These are phyloP conservation scores for Suillus subluteus DNA, from an alignment of 768 basidiomycete genomes.

Conservation along the genomic window DNA sequence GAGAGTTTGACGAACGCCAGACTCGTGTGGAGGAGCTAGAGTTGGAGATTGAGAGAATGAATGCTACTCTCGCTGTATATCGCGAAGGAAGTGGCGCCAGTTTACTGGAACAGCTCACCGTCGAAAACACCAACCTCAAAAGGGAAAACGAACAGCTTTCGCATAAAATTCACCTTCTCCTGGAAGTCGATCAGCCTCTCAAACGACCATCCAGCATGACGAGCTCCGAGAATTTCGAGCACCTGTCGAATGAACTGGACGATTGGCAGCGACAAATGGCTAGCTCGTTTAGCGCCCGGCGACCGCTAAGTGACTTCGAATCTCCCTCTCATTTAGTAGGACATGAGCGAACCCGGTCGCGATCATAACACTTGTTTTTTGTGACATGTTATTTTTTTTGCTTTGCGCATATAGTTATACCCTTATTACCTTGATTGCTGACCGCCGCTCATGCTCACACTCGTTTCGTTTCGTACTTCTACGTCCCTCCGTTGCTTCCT, in stretches of 20 bases:
- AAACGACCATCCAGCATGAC: slow-evolving; percentile 73
- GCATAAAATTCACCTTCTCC: slow-evolving; percentile 88
- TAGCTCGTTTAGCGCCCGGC: slow-evolving; percentile 74
- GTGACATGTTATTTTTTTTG: slow-evolving; percentile 18
- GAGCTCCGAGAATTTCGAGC: slow-evolving; percentile 84
- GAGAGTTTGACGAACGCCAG: slow-evolving; percentile 78
- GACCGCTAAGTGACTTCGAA: slow-evolving; percentile 75
- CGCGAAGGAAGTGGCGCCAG: slow-evolving; percentile 80
- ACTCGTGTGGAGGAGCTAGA: slow-evolving; percentile 80
- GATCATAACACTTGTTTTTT: slow-evolving; percentile 40
- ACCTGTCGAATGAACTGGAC: slow-evolving; percentile 80
- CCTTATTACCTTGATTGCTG: slow-evolving; percentile 41
- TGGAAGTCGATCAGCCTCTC: slow-evolving; percentile 86
- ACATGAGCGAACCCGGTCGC: slow-evolving; percentile 64
- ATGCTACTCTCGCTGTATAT: slow-evolving; percentile 71
- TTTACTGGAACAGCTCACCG: slow-evolving; percentile 77
- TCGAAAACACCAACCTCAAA: slow-evolving; percentile 78
- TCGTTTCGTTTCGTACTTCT: slow-evolving; percentile 57
- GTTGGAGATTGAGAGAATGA: slow-evolving; percentile 76
- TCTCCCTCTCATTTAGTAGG: slow-evolving; percentile 47
- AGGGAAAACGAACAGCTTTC: slow-evolving; percentile 87
- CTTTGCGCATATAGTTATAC: slow-evolving; percentile 40
- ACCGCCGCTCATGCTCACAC: slow-evolving; percentile 42
- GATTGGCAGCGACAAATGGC: slow-evolving; percentile 87
- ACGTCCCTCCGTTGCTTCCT: slow-evolving; percentile 37